phyloP scores from a whole-genome alignment of 2,329 filamentous ascomycete species.

The Balansia obtecta region DNA sequence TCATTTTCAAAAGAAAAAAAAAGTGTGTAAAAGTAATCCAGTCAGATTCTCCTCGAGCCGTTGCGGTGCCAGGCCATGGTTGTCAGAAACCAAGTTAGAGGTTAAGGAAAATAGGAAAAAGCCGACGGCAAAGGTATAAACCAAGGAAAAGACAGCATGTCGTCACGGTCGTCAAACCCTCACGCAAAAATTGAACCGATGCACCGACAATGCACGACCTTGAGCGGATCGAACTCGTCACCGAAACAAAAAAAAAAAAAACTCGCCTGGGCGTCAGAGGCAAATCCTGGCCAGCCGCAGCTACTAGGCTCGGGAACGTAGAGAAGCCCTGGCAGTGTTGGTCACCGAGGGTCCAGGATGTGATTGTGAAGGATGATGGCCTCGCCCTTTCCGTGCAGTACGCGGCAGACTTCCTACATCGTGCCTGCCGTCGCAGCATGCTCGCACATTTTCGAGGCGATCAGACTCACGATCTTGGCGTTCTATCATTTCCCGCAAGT shows the following conservation, averaged over 20 bases:
- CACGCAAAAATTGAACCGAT: neutral
- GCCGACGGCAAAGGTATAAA: neutral
- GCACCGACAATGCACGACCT: too few species aligned
- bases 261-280: neutral
- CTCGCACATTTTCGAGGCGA: conserved; percentile 84
- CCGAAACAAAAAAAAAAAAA: neutral
- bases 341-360: conserved; percentile 23
- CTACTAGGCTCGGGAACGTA: conserved; percentile 22
- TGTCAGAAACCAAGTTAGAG: neutral
- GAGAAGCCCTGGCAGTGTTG: conserved; percentile 22
- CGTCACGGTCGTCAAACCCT: conserved; percentile 4
- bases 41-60: neutral
- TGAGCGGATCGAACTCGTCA: neutral
- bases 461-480: conserved; percentile 65
- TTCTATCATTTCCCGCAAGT: conserved; percentile 69
- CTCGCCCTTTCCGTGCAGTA: conserved; percentile 32
- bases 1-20: conserved; percentile 1
- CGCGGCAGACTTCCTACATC: conserved; percentile 52
- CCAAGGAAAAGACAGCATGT: neutral
- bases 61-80: neutral
- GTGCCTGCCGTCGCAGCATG: conserved; percentile 94
- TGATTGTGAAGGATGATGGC: conserved; percentile 22
- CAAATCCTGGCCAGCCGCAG: neutral
- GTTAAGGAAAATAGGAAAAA: neutral
- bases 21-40: neutral